Conservation (phyloP, 805 yeast genomes). For the Saturnispora bothae region DNA sequence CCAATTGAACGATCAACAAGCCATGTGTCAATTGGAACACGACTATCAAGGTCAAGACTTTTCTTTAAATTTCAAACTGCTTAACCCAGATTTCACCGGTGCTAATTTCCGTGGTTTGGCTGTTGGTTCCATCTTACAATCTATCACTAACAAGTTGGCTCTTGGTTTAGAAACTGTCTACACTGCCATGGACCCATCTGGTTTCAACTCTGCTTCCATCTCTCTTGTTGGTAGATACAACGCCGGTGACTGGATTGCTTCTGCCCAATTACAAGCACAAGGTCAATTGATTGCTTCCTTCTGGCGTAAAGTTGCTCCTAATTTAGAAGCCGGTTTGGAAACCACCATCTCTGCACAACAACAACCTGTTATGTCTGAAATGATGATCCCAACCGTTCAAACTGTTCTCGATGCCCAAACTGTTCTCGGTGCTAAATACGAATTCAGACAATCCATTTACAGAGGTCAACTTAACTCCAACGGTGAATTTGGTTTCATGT, state of each 20-base stretch:
- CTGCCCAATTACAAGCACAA: constrained; percentile 88
- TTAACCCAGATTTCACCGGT: constrained; percentile 74
- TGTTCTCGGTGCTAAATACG: constrained; percentile 93
- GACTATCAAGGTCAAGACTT: constrained; percentile 87
- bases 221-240: constrained; percentile 86
- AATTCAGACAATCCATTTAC: constrained; percentile 91
- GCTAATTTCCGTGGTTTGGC: constrained; percentile 84
- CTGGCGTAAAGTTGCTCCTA: constrained; percentile 89
- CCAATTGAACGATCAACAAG: constrained; percentile 79
- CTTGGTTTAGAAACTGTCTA: constrained; percentile 90
- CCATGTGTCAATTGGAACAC: constrained; percentile 93
- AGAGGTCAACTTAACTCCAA: constrained; percentile 88
- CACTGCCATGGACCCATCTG: constrained; percentile 54
- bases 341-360: constrained; percentile 70
- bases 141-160: constrained; percentile 72
- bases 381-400: constrained; percentile 70
- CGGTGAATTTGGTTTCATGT: constrained; percentile 83
- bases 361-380: constrained; percentile 65
- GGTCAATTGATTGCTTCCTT: constrained; percentile 83
- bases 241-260: constrained; percentile 81
- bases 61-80: constrained; percentile 78
- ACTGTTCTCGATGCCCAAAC: constrained; percentile 86
- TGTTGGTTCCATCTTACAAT: constrained; percentile 84
- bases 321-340: constrained; percentile 92
- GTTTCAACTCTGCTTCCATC: constrained; percentile 85